Base-by-base conservation (phyloP, 1,139 yeast species). In the Yamadazyma conglobata region DNA sequence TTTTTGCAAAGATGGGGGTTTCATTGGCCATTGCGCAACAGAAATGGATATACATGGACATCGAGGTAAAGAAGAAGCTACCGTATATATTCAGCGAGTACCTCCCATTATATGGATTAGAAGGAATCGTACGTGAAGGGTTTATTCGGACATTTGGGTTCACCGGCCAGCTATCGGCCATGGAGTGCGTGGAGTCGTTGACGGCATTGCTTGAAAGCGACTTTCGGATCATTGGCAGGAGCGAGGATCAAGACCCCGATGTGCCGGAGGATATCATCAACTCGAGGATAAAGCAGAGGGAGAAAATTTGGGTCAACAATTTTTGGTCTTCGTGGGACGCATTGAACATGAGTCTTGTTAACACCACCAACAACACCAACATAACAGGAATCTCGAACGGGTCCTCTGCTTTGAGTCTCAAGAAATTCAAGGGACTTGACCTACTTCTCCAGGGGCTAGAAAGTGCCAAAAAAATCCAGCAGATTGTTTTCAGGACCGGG, bases 261-360 rank as follows among this genome's bases (percentile, higher is more conserved):
- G 53, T 53, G 19, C 66, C 60, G 14, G 69, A 62, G 12, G 67
- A 60, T 13, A 53, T 57, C 18, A 64, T 73, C 22, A 58, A 60
- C 32, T 53, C 59, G n/a, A 52, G 70, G 33, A 72, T 79, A 18
- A 58, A 59, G 10, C 61, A 61, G 32, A 64, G 78, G 47, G 89
- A 83, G 44, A 73, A 78, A 43, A 70, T 74, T 28, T 91, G 96
- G 94, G 78, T 89, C 3, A 73, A 76, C 32, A 88, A 89, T 51
- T 93, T 93, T 54, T 91, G 98, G 97, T 71, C 78, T 19, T 85
- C 95, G 10, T 93, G 95, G 93, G 98, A 91, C 58, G 87, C 97
- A 1, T 64, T 89, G 30, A 64, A 54, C 37, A 79, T 79, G 52
- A 67, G 68, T 28, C 29, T 42, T 4, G 36, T 42, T 8, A 15